A percentile compares a stretch with the other conserved stretches of the same genome.
Evolutionary conservation across 208 protist genomes (phyloP).

Genomic region (Trypanosomatidae sp.): DNA sequence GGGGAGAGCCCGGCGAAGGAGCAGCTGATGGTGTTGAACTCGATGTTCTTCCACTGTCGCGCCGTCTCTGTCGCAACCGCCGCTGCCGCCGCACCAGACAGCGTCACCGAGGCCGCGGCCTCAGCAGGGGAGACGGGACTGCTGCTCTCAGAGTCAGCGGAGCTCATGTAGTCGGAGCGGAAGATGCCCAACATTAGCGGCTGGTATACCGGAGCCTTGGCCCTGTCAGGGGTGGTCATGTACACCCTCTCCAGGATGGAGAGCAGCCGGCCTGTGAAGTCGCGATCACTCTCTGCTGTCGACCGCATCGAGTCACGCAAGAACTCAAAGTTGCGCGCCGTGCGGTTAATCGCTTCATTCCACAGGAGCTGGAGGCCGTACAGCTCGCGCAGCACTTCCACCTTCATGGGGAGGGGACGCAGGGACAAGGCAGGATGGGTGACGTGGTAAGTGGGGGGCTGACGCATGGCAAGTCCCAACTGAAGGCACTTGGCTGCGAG

Average conservation of each 20-base stretch:
- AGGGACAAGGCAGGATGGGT: conserved; percentile 70
- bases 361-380: conserved; percentile 60
- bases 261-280: conserved; percentile 85
- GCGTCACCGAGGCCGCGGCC: not conserved
- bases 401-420: conserved; percentile 43
- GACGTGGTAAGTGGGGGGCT: conserved; percentile 27
- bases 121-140: not conserved
- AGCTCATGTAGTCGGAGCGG: conserved; percentile 95
- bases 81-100: not conserved
- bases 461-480: conserved; percentile 77
- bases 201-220: conserved; percentile 50
- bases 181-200: conserved; percentile 91
- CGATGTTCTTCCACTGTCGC: conserved; percentile 92
- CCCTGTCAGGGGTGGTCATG: conserved; percentile 29
- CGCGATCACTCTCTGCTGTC: conserved; percentile 66
- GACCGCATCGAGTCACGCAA: conserved; percentile 51
- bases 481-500: conserved; percentile 71
- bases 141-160: conserved; percentile 16
- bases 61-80: conserved; percentile 20
- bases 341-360: conserved; percentile 84
- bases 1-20: conserved; percentile 90
- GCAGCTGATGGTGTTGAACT: conserved; percentile 97
- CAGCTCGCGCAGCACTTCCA: conserved; percentile 37
- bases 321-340: conserved; percentile 68
- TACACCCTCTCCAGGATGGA: conserved; percentile 85